These are phyloP conservation scores for Verticillium longisporum DNA, from an alignment of 2,329 filamentous ascomycete genomes.

Conservation along the genomic window DNA sequence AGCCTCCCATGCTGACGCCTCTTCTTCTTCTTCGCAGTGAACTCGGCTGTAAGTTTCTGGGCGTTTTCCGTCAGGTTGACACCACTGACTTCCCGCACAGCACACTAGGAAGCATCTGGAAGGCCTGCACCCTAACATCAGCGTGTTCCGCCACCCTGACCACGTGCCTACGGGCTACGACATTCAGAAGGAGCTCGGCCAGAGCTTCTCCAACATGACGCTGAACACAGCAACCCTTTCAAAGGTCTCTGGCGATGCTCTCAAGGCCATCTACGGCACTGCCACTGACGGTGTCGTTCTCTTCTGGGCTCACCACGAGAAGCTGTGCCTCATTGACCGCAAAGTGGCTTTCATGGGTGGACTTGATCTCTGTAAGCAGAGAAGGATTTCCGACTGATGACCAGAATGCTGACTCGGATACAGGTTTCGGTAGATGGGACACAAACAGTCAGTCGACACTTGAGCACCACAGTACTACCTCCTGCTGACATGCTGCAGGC, in stretches of 20 bases:
- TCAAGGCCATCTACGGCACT: slow-evolving; percentile 77
- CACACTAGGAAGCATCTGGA: slow-evolving; percentile 80
- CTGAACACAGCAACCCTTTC: slow-evolving; percentile 47
- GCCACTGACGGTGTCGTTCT: slow-evolving; percentile 68
- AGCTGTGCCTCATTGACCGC: slow-evolving; percentile 78
- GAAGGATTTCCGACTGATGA: too few species aligned
- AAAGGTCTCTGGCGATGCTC: slow-evolving; percentile 62
- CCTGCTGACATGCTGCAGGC: slow-evolving; percentile 22
- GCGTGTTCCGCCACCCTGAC: slow-evolving; percentile 85
- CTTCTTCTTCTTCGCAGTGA: slow-evolving; percentile 18
- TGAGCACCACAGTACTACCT: background rate
- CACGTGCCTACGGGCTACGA: slow-evolving; percentile 70
- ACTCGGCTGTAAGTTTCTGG: slow-evolving; percentile 39
- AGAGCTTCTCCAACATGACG: slow-evolving; percentile 41
- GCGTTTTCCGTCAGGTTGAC: slow-evolving; percentile 37
- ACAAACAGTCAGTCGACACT: slow-evolving; percentile 53
- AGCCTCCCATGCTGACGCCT: slow-evolving; percentile 6
- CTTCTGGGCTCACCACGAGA: slow-evolving; percentile 93
- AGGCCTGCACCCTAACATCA: slow-evolving; percentile 72
- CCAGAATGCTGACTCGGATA: slow-evolving; percentile 14
- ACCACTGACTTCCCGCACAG: slow-evolving; percentile 18
- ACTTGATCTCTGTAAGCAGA: slow-evolving; percentile 61
- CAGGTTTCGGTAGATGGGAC: slow-evolving; percentile 78
- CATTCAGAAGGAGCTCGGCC: slow-evolving; percentile 60
- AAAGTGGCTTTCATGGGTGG: slow-evolving; percentile 83